Conservation (phyloP, 441 rosid species). For the Erysimum cheiri region DNA sequence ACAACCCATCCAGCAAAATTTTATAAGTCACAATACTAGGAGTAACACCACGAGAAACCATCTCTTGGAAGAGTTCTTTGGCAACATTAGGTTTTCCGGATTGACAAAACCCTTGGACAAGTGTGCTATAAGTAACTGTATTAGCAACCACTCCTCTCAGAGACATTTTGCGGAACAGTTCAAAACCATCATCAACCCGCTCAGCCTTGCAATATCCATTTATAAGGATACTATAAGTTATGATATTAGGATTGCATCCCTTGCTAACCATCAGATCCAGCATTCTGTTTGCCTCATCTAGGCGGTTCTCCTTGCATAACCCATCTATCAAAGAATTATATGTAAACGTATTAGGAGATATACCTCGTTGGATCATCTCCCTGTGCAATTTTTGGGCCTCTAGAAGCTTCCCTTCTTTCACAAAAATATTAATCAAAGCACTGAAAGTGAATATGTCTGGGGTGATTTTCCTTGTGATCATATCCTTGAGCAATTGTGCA, state of each 20-base stretch:
- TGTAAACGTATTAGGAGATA: not conserved
- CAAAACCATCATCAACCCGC: not conserved
- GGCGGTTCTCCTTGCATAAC: not conserved
- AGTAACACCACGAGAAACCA: constrained; percentile 2
- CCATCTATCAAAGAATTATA: not conserved
- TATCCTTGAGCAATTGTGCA: not conserved
- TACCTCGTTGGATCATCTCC: not conserved
- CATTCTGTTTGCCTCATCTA: not conserved
- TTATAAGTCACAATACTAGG: constrained; percentile 1
- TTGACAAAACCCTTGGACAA: not conserved
- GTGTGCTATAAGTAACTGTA: not conserved
- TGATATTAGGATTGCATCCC: not conserved
- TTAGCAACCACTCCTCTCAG: not conserved
- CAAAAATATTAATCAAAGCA: not conserved
- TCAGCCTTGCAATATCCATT: not conserved
- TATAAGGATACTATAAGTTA: not conserved
- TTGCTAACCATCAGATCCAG: not conserved
- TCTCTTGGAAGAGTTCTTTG: constrained; percentile 35
- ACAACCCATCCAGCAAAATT: constrained; percentile 38
- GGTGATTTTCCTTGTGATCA: not conserved
- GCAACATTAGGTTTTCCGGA: constrained; percentile 18
- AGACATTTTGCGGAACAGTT: not conserved
- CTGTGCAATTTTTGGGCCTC: not conserved
- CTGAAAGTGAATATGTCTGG: not conserved
- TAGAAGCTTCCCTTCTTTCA: not conserved